A percentile compares a stretch with the other conserved stretches of the same genome.
These are phyloP conservation scores for Eimeria zaria DNA, from an alignment of 169 alveolate genomes.

Conservation along the genomic window DNA sequence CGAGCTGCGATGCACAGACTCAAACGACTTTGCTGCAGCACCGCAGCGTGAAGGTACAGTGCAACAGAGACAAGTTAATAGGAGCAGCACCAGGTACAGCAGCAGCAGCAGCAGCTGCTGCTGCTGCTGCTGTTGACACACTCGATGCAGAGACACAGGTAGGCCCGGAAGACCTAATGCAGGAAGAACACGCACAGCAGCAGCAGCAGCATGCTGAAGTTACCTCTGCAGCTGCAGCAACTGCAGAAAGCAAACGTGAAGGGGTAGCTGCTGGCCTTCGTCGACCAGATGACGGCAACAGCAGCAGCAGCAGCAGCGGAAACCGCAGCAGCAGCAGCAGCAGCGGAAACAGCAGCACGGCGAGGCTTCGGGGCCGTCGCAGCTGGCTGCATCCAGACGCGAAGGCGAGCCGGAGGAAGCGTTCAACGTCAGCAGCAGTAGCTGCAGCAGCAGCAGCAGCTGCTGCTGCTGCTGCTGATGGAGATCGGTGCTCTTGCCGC, in stretches of 20 bases:
- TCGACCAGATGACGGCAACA: not conserved
- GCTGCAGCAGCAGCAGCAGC: conserved; percentile 29
- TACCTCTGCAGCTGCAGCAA: not conserved
- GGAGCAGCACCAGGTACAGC: conserved; percentile 17
- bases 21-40: conserved; percentile 38
- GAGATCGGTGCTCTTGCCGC: conserved; percentile 48
- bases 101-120: not conserved
- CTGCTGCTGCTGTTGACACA: not conserved
- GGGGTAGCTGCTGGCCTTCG: not conserved
- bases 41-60: conserved; percentile 64
- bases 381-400: not conserved
- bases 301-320: conserved; percentile 17
- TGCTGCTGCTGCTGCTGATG: conserved; percentile 60
- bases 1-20: not conserved
- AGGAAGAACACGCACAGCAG: conserved; percentile 38
- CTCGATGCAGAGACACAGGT: conserved; percentile 51
- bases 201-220: conserved; percentile 33
- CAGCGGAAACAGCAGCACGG: conserved; percentile 24
- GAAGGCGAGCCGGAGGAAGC: not conserved
- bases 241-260: not conserved
- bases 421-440: conserved; percentile 26
- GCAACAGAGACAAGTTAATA: conserved; percentile 28
- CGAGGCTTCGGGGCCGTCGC: not conserved
- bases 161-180: not conserved
- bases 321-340: conserved; percentile 33